Evolutionary conservation across 2,329 filamentous ascomycete genomes (phyloP).

Genomic region (Juglanconis juglandina): DNA sequence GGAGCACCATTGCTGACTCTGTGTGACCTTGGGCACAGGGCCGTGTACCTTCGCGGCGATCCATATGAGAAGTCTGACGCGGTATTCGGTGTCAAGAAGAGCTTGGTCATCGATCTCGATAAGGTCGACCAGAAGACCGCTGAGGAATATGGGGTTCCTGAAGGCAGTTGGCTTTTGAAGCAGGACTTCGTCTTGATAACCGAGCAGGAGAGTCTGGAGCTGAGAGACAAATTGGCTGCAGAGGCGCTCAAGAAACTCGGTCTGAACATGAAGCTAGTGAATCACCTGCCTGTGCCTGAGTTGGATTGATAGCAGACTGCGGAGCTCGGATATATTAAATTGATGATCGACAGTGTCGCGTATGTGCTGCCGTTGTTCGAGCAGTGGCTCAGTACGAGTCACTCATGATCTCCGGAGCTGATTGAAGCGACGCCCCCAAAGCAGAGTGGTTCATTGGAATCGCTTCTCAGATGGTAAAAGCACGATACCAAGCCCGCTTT

Average conservation of each 20-base stretch:
- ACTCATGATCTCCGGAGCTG: neutral
- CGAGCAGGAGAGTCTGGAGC: conserved; percentile 61
- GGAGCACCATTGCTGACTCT: neutral
- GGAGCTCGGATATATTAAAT: neutral
- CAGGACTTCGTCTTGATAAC: conserved; percentile 78
- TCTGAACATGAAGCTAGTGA: conserved; percentile 66
- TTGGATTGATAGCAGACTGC: conserved; percentile 36
- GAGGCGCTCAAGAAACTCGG: conserved; percentile 67
- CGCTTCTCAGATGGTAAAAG: no score
- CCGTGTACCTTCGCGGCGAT: conserved; percentile 73
- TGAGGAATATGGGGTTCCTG: conserved; percentile 58
- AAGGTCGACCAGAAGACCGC: conserved; percentile 52
- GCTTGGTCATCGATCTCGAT: conserved; percentile 63
- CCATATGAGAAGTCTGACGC: conserved; percentile 81
- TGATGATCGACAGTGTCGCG: neutral
- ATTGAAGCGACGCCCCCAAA: neutral
- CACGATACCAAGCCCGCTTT: no score
- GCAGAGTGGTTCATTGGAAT: no score
- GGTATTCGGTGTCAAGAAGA: conserved; percentile 83
- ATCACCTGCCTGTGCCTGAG: conserved; percentile 74
- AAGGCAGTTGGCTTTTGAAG: conserved; percentile 60
- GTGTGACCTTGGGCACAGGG: conserved; percentile 41
- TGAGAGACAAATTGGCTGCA: conserved; percentile 63
- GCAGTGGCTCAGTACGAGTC: neutral
- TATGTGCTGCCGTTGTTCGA: neutral